phyloP scores from a whole-genome alignment of 129 eudicot species.

The Saussurea involucrata region DNA sequence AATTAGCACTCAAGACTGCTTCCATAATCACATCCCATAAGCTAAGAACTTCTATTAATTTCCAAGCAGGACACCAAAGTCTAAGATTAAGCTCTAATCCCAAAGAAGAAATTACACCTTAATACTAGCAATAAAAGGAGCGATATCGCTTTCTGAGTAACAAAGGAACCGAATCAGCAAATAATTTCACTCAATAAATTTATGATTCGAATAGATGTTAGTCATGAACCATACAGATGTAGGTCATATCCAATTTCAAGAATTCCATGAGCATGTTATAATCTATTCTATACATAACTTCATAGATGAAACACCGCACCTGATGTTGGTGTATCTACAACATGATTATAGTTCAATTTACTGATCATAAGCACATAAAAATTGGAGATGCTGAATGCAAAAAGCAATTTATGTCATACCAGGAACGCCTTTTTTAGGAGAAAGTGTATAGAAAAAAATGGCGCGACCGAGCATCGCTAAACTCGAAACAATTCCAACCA shows the following conservation, averaged over 20 bases:
- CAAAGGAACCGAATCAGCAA: neutral
- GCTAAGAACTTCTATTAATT: neutral
- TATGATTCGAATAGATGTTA: neutral
- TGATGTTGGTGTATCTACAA: neutral
- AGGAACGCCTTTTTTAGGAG: conserved; percentile 47
- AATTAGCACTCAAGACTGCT: neutral
- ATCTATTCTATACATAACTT: neutral
- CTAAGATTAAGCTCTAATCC: neutral
- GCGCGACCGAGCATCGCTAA: conserved; percentile 63
- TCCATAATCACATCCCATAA: neutral
- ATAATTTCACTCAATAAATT: neutral
- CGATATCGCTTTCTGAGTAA: neutral
- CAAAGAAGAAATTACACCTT: neutral
- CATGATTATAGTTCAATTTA: neutral
- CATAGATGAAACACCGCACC: neutral
- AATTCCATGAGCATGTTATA: neutral
- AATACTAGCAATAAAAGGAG: neutral
- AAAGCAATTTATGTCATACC: conserved; percentile 27
- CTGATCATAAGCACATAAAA: neutral
- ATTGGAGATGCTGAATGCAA: neutral
- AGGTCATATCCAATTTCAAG: neutral
- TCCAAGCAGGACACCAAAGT: neutral
- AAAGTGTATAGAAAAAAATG: conserved; percentile 36
- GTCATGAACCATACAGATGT: neutral
- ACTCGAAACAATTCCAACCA: conserved; percentile 62